Conservation (phyloP, 1,139 yeast species). For the Saccharomyces hybrid region DNA sequence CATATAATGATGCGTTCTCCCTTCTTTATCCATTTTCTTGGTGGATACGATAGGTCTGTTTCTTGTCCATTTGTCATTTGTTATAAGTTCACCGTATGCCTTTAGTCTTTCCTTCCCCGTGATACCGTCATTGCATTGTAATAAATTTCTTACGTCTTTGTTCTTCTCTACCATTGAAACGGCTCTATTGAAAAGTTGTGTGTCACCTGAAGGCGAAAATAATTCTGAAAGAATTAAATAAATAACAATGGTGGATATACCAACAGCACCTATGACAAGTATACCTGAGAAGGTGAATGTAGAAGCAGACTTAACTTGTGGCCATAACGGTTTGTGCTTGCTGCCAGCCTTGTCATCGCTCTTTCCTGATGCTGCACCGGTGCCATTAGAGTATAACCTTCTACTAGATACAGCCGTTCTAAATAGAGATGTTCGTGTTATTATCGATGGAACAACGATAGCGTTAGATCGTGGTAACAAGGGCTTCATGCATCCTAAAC, state of each 20-base stretch:
- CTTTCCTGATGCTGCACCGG: not conserved
- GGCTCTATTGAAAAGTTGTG: conserved; percentile 81
- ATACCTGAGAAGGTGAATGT: conserved; percentile 56
- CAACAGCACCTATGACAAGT: conserved; percentile 60
- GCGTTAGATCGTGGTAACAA: not conserved
- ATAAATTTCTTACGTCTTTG: conserved; percentile 48
- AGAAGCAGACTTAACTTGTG: conserved; percentile 45
- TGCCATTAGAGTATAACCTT: not conserved
- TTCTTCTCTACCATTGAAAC: conserved; percentile 68
- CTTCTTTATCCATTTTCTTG: conserved; percentile 55
- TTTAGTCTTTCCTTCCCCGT: conserved; percentile 58
- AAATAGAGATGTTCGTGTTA: not conserved
- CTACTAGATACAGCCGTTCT: not conserved
- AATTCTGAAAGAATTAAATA: conserved; percentile 72
- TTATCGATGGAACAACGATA: not conserved
- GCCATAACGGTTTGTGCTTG: conserved; percentile 30
- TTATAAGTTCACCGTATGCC: conserved; percentile 70
- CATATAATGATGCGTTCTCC: conserved; percentile 75
- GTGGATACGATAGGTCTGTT: conserved; percentile 68
- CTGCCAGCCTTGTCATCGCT: conserved; percentile 6
- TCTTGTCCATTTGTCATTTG: conserved; percentile 74
- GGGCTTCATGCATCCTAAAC: not conserved
- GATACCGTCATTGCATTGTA: conserved; percentile 40
- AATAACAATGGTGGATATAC: conserved; percentile 60
- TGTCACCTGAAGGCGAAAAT: conserved; percentile 84